Percentiles rank a stretch among this genome's conserved stretches.
Evolutionary conservation across 169 alveolate species (phyloP).

Genomic region (Sarcocystis neurona): DNA sequence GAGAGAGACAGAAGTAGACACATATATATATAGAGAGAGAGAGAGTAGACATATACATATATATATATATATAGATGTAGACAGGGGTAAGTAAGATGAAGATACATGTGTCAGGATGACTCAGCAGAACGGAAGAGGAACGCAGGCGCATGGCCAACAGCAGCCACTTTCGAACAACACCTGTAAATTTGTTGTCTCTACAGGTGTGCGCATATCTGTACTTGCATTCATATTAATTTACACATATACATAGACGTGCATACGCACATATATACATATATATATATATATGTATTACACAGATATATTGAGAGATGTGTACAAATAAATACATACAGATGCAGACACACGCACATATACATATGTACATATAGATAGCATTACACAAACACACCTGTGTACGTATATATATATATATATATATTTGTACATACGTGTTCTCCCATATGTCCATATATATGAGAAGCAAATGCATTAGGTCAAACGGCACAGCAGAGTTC

Average conservation of each 20-base stretch:
- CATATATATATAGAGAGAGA: no score
- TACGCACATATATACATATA: neutral
- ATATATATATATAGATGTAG: no score
- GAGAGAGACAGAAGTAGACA: no score
- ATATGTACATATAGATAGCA: neutral
- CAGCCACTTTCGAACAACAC: no score
- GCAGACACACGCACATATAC: neutral
- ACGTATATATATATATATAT: neutral
- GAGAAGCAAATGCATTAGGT: neutral
- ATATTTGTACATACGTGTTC: neutral
- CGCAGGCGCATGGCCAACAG: no score
- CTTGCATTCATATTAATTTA: neutral
- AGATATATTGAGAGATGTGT: neutral
- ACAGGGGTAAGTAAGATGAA: no score
- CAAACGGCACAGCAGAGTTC: neutral
- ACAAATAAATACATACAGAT: neutral
- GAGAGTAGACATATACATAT: no score
- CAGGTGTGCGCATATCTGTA: no score
- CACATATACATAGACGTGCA: neutral
- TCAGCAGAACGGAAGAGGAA: no score
- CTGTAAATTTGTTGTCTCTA: no score
- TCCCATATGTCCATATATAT: neutral
- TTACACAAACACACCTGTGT: neutral
- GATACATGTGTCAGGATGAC: no score
- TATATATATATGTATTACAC: neutral